Conservation (phyloP, 768 basidiomycete species). For the Leccinum broughii region DNA sequence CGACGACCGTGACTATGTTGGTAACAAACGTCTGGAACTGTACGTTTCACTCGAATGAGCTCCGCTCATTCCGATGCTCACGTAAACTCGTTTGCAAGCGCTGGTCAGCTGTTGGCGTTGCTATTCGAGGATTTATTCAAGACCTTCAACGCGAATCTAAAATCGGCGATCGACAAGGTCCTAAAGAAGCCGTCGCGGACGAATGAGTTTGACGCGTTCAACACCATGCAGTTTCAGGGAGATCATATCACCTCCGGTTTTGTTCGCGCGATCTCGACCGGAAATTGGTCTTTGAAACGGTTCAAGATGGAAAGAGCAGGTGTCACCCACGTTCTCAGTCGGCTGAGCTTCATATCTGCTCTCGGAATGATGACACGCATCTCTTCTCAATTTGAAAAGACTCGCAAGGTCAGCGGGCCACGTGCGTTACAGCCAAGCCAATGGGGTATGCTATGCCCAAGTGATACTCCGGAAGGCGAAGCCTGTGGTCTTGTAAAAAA, state of each 20-base stretch:
- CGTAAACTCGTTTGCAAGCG: conserved; percentile 52
- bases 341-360: conserved; percentile 94
- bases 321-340: conserved; percentile 95
- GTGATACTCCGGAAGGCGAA: conserved; percentile 99
- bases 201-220: conserved; percentile 87
- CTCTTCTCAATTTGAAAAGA: conserved; percentile 98
- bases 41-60: conserved; percentile 42
- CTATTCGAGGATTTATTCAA: conserved; percentile 99
- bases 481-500: conserved; percentile 99
- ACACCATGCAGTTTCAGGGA: conserved; percentile 94
- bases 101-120: conserved; percentile 92
- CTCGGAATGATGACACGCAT: conserved; percentile 99
- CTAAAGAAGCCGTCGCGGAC: conserved; percentile 95
- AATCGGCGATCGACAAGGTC: conserved; percentile 94
- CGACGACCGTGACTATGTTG: conserved; percentile 98
- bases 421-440: conserved; percentile 96
- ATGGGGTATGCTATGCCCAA: conserved; percentile 98
- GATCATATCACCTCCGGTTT: conserved; percentile 96
- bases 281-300: conserved; percentile 98
- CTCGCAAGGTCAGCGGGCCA: conserved; percentile 96
- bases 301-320: conserved; percentile 99
- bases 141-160: conserved; percentile 95
- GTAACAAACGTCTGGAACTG: conserved; percentile 91
- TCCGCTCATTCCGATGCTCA: conserved; percentile 11
- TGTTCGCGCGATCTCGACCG: conserved; percentile 95